A percentile compares a stretch with the other conserved stretches of the same genome.
Evolutionary conservation across 495 filamentous ascomycete species (phyloP).

Genomic region (Thermothielavioides terrestris): DNA sequence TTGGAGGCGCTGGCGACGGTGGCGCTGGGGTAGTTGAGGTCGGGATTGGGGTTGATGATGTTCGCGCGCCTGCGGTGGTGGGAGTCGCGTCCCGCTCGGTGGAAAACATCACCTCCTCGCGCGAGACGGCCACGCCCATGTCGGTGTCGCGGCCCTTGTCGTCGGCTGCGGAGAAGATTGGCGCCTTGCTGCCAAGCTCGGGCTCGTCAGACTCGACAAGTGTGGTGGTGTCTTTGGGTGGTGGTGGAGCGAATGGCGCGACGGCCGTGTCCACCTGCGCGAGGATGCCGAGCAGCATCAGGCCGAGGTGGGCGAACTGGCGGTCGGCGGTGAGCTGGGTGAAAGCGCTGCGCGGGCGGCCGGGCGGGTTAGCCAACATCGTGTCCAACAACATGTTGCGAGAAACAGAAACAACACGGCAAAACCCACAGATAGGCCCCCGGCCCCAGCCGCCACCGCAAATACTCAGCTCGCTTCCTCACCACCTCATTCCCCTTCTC

Average conservation of each 20-base stretch:
- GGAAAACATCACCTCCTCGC: conserved; percentile 2
- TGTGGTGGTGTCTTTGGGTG: conserved; percentile 1
- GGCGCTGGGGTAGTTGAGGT: not conserved
- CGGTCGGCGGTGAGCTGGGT: conserved; percentile 59
- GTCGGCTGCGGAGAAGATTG: too few relatives aligned
- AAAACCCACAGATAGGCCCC: conserved; percentile 27
- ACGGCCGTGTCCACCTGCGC: conserved; percentile 49
- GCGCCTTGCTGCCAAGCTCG: too few relatives aligned
- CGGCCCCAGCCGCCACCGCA: conserved; percentile 17
- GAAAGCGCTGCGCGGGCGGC: conserved; percentile 44
- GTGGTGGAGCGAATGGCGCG: conserved; percentile 13
- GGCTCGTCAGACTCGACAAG: too few relatives aligned
- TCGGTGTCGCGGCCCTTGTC: too few relatives aligned
- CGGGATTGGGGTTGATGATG: not conserved
- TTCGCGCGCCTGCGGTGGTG: not conserved
- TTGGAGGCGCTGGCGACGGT: too few relatives aligned
- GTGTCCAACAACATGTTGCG: not conserved
- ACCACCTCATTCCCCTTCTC: conserved; percentile 16
- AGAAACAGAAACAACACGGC: conserved; percentile 1
- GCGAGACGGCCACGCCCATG: conserved; percentile 16
- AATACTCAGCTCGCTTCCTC: conserved; percentile 7
- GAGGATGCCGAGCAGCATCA: conserved; percentile 58
- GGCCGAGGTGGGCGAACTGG: conserved; percentile 71
- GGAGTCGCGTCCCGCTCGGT: conserved; percentile 3
- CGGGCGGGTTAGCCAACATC: not conserved